These are phyloP conservation scores for Termitomyces sp. DNA, from an alignment of 768 basidiomycete genomes.

Conservation along the genomic window DNA sequence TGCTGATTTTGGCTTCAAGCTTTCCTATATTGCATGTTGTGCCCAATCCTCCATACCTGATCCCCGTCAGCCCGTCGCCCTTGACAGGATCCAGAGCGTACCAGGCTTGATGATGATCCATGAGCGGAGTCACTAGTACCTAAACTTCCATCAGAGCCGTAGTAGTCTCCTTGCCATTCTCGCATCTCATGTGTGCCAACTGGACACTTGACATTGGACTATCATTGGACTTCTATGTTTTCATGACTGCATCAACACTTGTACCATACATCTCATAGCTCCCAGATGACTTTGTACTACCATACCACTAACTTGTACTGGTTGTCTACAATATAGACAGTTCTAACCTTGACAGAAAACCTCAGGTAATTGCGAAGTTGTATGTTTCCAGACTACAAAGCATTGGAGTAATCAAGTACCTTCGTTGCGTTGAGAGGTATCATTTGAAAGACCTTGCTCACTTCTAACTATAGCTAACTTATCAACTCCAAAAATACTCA, in stretches of 20 bases:
- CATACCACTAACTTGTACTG: neutral
- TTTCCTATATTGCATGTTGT: constrained; percentile 57
- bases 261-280: neutral
- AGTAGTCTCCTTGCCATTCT: neutral
- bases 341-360: neutral
- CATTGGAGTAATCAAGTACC: too few species aligned
- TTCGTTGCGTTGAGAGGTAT: too few species aligned
- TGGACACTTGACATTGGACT: neutral
- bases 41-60: constrained; percentile 47
- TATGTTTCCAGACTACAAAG: neutral
- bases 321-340: neutral
- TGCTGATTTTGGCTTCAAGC: constrained; percentile 27
- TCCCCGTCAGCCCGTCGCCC: constrained; percentile 54
- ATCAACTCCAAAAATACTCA: too few species aligned
- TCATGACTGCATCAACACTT: neutral
- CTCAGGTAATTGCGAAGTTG: too few species aligned
- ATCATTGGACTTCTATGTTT: neutral
- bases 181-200: neutral
- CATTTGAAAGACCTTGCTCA: too few species aligned
- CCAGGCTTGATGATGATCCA: constrained; percentile 76
- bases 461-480: too few species aligned
- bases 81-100: constrained; percentile 54
- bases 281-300: neutral
- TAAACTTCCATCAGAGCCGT: neutral
- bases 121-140: constrained; percentile 27